A percentile compares a stretch with the other conserved stretches of the same genome.
Conservation (phyloP, 1,284 basidiomycete species). For the Ustilago hordei region DNA sequence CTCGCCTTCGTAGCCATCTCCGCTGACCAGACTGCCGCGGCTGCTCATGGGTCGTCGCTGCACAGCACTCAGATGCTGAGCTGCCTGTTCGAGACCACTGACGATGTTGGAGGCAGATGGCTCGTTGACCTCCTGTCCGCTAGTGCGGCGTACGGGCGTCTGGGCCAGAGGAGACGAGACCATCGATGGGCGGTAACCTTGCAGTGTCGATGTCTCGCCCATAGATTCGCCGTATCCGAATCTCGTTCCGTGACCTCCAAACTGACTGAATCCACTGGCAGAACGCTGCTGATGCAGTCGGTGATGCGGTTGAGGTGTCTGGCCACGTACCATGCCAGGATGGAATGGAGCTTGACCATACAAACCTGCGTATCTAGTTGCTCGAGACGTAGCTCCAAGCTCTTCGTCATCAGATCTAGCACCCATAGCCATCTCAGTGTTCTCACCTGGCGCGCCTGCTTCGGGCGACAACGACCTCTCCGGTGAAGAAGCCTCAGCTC, state of each 20-base stretch:
- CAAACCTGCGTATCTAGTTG: slow-evolving; percentile 83
- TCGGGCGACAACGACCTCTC: slow-evolving; percentile 47
- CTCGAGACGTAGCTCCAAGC: slow-evolving; percentile 70
- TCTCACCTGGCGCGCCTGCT: slow-evolving; percentile 16
- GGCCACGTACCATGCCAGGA: slow-evolving; percentile 27
- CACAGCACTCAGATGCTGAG: slow-evolving; percentile 21
- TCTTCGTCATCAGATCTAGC: slow-evolving; percentile 51
- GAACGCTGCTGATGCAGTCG: slow-evolving; percentile 50
- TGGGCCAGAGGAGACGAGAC: slow-evolving; percentile 44
- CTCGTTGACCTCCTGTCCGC: slow-evolving; percentile 19
- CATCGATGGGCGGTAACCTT: slow-evolving; percentile 37
- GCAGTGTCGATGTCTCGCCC: slow-evolving; percentile 45
- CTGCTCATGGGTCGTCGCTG: slow-evolving; percentile 24
- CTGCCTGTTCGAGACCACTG: slow-evolving; percentile 32
- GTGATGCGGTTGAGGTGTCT: slow-evolving; percentile 47
- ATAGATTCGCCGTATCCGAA: slow-evolving; percentile 40
- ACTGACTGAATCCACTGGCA: slow-evolving; percentile 41
- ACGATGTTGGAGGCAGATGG: slow-evolving; percentile 9
- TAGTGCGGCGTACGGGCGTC: slow-evolving; percentile 32
- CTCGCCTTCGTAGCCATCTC: slow-evolving; percentile 16
- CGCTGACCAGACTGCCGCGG: slow-evolving; percentile 12
- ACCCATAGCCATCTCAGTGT: slow-evolving; percentile 29
- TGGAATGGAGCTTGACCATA: slow-evolving; percentile 30
- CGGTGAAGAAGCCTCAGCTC: slow-evolving; percentile 35
- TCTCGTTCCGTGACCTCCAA: slow-evolving; percentile 21